Evolutionary conservation across 306 rosid genomes (phyloP).

Genomic region (Myrica gale): DNA sequence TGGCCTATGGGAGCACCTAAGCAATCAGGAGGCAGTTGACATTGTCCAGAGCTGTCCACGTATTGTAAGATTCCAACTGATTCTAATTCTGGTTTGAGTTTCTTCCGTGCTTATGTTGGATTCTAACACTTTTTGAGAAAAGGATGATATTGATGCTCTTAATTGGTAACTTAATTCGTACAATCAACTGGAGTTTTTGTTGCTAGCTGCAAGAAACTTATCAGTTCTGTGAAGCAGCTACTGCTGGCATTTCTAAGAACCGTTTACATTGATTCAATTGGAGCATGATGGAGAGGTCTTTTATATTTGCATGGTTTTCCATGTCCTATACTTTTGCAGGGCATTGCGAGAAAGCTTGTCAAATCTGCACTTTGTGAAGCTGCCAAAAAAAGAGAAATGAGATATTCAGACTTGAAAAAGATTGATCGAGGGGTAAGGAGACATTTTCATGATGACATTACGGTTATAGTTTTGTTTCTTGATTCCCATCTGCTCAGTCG

Average conservation of each 20-base stretch:
- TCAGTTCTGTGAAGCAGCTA: not conserved
- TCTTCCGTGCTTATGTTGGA: conserved; percentile 1
- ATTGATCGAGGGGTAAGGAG: conserved; percentile 93
- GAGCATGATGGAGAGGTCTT: not conserved
- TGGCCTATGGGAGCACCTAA: conserved; percentile 93
- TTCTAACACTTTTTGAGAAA: not conserved
- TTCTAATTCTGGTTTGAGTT: conserved; percentile 5
- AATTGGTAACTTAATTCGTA: too few relatives aligned
- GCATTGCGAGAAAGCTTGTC: conserved; percentile 72
- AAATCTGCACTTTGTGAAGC: conserved; percentile 80
- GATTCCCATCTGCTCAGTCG: conserved; percentile 56
- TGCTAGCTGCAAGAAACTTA: not conserved
- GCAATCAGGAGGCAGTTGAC: conserved; percentile 87
- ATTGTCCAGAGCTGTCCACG: conserved; percentile 73
- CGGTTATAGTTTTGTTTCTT: conserved; percentile 82
- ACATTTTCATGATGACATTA: conserved; percentile 95
- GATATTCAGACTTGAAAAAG: conserved; percentile 87
- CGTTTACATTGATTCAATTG: not conserved
- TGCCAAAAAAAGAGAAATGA: conserved; percentile 95
- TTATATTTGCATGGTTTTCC: not conserved
- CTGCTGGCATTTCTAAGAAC: not conserved
- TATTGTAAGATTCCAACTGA: conserved; percentile 51
- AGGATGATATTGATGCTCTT: not conserved
- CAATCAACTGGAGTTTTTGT: too few relatives aligned
- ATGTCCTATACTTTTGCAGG: conserved; percentile 44